Evolutionary conservation across 1,284 basidiomycete species (phyloP).

Genomic region (Leucoagaricus sp.): DNA sequence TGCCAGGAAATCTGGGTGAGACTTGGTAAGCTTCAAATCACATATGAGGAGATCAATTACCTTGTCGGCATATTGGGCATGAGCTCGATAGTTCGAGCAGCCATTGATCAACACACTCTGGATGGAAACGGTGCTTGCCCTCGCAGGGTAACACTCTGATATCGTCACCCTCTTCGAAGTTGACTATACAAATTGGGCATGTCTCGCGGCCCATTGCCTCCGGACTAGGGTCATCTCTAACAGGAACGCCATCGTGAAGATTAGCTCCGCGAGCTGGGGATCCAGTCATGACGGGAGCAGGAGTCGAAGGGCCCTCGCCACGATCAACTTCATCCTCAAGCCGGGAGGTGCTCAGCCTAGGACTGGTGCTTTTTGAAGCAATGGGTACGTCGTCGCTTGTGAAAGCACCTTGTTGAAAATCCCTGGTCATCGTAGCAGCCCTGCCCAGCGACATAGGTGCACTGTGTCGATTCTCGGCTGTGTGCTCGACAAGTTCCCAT

Average conservation of each 20-base stretch:
- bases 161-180: conserved; percentile 92
- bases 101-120: conserved; percentile 84
- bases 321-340: background rate
- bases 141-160: conserved; percentile 88
- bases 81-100: conserved; percentile 86
- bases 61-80: conserved; percentile 90
- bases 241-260: conserved; percentile 6
- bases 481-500: conserved; percentile 18
- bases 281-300: background rate
- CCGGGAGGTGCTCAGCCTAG: background rate
- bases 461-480: background rate
- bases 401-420: background rate
- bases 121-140: conserved; percentile 87
- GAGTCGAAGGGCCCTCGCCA: conserved; percentile 10
- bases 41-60: conserved; percentile 40
- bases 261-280: background rate
- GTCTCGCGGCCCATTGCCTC: conserved; percentile 77
- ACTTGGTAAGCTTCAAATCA: background rate
- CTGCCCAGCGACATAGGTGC: background rate
- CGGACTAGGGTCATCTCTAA: conserved; percentile 48
- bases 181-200: conserved; percentile 92
- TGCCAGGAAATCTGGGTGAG: conserved; percentile 45
- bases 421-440: background rate
- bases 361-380: background rate
- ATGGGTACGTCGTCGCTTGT: background rate